phyloP scores from a whole-genome alignment of 148 eudicot genomes.

The Vaccinium vitisidaea region DNA sequence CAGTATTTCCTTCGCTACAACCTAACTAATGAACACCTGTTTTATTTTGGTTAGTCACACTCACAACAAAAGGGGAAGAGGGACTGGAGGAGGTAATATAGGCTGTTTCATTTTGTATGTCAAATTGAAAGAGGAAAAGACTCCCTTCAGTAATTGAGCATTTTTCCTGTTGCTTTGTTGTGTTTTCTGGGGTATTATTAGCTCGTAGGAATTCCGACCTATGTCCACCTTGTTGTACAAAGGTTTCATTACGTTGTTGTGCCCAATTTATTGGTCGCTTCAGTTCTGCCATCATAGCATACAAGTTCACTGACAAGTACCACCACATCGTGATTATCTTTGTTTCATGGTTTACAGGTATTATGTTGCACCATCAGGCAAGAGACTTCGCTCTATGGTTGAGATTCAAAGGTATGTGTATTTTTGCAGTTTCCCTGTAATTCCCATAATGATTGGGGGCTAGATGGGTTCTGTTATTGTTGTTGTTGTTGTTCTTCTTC shows the following conservation, averaged over 20 bases:
- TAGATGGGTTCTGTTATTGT: no score
- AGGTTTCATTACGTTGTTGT: neutral
- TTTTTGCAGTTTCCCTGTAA: neutral
- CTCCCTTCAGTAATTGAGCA: no score
- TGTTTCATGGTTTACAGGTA: slow-evolving; percentile 51
- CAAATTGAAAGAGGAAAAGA: no score
- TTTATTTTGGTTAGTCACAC: no score
- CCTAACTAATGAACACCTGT: no score
- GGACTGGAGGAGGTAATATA: no score
- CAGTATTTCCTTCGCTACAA: neutral
- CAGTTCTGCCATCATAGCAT: neutral
- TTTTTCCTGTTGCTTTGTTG: no score
- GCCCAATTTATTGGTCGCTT: neutral
- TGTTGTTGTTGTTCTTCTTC: neutral
- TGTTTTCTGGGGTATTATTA: no score
- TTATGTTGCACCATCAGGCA: slow-evolving; percentile 76
- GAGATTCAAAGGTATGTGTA: slow-evolving; percentile 74
- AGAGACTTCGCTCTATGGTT: slow-evolving; percentile 82
- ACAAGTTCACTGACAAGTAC: neutral
- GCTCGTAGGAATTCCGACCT: no score
- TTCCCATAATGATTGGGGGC: neutral
- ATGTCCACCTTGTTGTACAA: neutral
- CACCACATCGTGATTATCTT: neutral
- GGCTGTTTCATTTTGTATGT: no score
- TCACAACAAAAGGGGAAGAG: no score